These are phyloP conservation scores for Kitagawia praeruptora DNA, from an alignment of 129 eudicot genomes.

Conservation along the genomic window DNA sequence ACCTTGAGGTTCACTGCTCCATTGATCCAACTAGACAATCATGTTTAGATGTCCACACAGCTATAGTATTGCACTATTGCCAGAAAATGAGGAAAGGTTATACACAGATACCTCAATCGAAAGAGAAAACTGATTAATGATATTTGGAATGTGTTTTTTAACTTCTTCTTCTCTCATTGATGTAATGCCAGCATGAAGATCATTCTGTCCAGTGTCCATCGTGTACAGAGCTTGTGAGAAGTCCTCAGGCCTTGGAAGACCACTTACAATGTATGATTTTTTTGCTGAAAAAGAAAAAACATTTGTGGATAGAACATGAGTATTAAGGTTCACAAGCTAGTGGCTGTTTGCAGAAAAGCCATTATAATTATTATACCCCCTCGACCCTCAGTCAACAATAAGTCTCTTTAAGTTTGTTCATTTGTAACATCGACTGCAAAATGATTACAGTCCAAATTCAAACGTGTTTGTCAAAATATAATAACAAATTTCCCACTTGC, in stretches of 20 bases:
- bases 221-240: slow-evolving; percentile 38
- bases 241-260: slow-evolving; percentile 40
- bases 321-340: background rate
- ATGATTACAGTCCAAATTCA: background rate
- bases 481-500: background rate
- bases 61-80: slow-evolving; percentile 2
- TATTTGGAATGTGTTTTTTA: slow-evolving; percentile 25
- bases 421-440: background rate
- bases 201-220: slow-evolving; percentile 60
- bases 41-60: background rate
- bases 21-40: background rate
- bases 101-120: slow-evolving; percentile 25
- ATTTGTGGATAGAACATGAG: background rate
- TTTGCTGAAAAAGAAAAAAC: slow-evolving; percentile 14
- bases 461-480: background rate
- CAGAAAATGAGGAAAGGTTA: background rate
- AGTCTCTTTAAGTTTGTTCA: background rate
- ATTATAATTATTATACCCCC: background rate
- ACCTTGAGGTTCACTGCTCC: background rate
- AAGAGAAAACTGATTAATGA: slow-evolving; percentile 30
- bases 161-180: slow-evolving; percentile 40
- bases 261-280: slow-evolving; percentile 12
- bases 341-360: background rate
- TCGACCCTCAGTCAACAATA: background rate
- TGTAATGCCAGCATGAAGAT: slow-evolving; percentile 43